Conservation (phyloP, 148 eudicot species). For the Vaccinium macrocarpon region DNA sequence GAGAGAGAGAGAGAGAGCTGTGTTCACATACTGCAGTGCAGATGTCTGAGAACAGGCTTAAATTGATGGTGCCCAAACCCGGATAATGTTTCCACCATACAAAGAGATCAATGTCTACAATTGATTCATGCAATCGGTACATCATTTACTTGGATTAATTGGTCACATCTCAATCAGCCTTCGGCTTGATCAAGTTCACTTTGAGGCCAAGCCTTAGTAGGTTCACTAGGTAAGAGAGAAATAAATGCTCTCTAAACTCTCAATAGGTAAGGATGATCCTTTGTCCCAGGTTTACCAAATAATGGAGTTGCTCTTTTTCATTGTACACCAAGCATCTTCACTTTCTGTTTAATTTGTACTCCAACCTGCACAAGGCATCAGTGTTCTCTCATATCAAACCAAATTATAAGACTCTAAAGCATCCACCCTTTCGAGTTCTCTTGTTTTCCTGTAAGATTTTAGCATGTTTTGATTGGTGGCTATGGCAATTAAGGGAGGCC, state of each 20-base stretch:
- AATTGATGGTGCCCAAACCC: neutral
- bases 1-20: neutral
- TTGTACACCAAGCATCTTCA: neutral
- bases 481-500: neutral
- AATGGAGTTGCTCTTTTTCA: neutral
- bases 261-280: neutral
- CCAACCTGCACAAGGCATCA: neutral
- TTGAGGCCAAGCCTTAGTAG: neutral
- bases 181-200: neutral
- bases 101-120: neutral
- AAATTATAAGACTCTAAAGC: neutral
- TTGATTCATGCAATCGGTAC: neutral
- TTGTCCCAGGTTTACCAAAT: neutral
- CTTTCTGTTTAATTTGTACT: neutral
- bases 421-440: neutral
- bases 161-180: neutral
- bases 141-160: neutral
- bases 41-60: neutral
- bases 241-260: neutral
- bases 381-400: neutral
- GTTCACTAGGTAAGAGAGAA: neutral
- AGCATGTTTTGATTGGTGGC: neutral
- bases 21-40: neutral
- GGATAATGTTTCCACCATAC: neutral
- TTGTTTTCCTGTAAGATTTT: neutral